phyloP scores from a whole-genome alignment of 306 rosid genomes.

The peach (Prunus persica) region Prunus_persica_NCBIv2 NC_034013.1:12539501-12540000 shows the following conservation, averaged over 20 bases:
- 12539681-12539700: constrained; percentile 23
- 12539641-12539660: constrained; percentile 16
- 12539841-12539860: background rate
- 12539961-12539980: background rate
- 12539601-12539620: background rate
- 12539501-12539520: no score
- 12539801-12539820: background rate
- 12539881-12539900: background rate
- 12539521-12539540: no score
- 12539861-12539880: background rate
- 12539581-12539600: background rate
- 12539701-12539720: constrained; percentile 41
- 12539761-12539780: background rate
- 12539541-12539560: background rate
- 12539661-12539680: constrained; percentile 35
- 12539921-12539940: background rate
- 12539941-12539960: background rate
- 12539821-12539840: background rate
- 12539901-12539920: background rate
- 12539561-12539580: background rate
- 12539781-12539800: constrained; percentile 11
- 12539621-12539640: background rate
- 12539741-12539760: constrained; percentile 8
- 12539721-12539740: constrained; percentile 41
- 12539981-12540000: background rate